These are phyloP conservation scores for Diplodia scrobiculata DNA, from an alignment of 2,329 filamentous ascomycete genomes.

Conservation along the genomic window DNA sequence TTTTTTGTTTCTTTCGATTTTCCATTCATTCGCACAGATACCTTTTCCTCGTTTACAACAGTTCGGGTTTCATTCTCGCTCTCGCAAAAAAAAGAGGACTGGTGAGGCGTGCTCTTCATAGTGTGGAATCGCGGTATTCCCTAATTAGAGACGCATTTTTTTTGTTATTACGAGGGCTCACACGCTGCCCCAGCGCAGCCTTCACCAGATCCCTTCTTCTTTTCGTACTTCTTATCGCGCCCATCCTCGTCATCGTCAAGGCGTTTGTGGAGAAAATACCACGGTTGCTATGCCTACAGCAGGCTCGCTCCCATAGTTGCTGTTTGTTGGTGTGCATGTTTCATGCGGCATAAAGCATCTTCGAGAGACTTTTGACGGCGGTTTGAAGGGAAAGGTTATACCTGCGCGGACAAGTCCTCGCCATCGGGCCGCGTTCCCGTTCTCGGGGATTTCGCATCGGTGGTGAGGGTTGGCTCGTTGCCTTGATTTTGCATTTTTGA, in stretches of 20 bases:
- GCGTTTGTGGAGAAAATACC: slow-evolving; percentile 15
- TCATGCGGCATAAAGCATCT: slow-evolving; percentile 30
- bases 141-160: neutral
- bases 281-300: neutral
- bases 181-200: neutral
- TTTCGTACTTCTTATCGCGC: slow-evolving; percentile 6
- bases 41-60: slow-evolving; percentile 18
- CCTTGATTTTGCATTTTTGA: neutral
- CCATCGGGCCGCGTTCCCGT: neutral
- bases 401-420: neutral
- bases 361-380: slow-evolving; percentile 31
- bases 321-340: slow-evolving; percentile 8
- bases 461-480: neutral
- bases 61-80: slow-evolving; percentile 12
- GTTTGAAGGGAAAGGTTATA: neutral
- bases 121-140: neutral
- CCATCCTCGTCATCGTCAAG: neutral
- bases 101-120: neutral
- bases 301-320: neutral
- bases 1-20: slow-evolving; percentile 1
- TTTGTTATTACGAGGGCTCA: neutral
- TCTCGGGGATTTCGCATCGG: neutral
- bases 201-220: neutral
- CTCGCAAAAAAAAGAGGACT: slow-evolving; percentile 4
- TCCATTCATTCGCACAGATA: slow-evolving; percentile 8